Conservation (phyloP, 1,139 yeast genomes). For the Debaryomycetaceae sp. region DNA sequence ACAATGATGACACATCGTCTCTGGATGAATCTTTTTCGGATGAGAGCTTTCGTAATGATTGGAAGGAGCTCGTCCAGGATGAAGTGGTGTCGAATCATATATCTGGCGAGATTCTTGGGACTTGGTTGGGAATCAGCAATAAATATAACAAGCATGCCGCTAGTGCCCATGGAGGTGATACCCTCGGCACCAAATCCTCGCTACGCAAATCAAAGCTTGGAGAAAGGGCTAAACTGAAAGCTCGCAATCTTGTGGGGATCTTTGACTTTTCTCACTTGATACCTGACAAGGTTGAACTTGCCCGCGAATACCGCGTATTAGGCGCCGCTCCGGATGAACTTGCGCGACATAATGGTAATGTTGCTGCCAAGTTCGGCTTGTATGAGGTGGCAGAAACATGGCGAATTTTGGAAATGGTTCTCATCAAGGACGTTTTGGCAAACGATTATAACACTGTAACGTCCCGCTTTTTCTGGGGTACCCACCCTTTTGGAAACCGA, state of each 20-base stretch:
- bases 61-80: constrained; percentile 34
- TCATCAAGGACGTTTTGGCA: constrained; percentile 19
- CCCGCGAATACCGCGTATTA: constrained; percentile 60
- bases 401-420: constrained; percentile 48
- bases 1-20: constrained; percentile 8
- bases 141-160: constrained; percentile 13
- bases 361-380: constrained; percentile 57
- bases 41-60: constrained; percentile 41
- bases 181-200: constrained; percentile 13
- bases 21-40: constrained; percentile 12
- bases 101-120: constrained; percentile 30
- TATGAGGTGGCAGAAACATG: constrained; percentile 66
- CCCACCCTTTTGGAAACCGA: constrained; percentile 66
- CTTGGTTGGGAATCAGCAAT: constrained; percentile 30
- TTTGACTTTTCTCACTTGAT: constrained; percentile 60
- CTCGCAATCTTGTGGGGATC: constrained; percentile 44
- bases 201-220: constrained; percentile 18
- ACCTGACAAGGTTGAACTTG: constrained; percentile 71
- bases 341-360: constrained; percentile 60
- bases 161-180: background rate
- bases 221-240: constrained; percentile 5
- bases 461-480: constrained; percentile 49
- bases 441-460: constrained; percentile 5
- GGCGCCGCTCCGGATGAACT: constrained; percentile 58
- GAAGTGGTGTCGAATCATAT: constrained; percentile 34